Evolutionary conservation across 163 green algal genomes (phyloP).

Genomic region (Picocystis sp.): DNA sequence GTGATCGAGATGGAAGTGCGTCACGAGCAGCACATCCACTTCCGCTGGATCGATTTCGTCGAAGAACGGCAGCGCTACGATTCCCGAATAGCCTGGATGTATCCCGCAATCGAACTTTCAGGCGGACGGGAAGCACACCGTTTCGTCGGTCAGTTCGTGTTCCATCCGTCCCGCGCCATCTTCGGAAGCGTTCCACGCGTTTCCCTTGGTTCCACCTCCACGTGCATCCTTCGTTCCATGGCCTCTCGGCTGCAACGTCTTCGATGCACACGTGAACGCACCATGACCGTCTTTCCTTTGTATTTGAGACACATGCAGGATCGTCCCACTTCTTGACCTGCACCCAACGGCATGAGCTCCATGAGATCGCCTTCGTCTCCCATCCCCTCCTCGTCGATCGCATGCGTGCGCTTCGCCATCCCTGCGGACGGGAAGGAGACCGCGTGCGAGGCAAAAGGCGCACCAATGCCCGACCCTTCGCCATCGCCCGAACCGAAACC

Average conservation of each 20-base stretch:
- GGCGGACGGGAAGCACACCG: too few species aligned
- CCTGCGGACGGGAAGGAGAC: too few species aligned
- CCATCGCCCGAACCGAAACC: too few species aligned
- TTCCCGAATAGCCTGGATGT: constrained; percentile 72
- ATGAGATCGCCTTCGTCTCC: constrained; percentile 23
- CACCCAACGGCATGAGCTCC: constrained; percentile 71
- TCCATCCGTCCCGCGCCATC: too few species aligned
- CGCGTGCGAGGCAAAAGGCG: too few species aligned
- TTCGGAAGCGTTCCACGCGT: too few species aligned
- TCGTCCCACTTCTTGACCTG: constrained; percentile 81
- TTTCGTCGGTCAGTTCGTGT: too few species aligned
- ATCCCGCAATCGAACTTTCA: constrained; percentile 82
- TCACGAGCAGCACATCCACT: constrained; percentile 89
- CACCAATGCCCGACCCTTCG: too few species aligned
- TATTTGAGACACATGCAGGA: constrained; percentile 81
- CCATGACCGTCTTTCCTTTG: constrained; percentile 86
- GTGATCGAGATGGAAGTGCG: constrained; percentile 98
- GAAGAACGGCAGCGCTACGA: constrained; percentile 76
- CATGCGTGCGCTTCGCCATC: too few species aligned
- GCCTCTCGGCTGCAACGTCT: neutral
- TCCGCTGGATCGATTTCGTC: constrained; percentile 70
- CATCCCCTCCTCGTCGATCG: too few species aligned
- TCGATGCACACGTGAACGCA: constrained; percentile 16
- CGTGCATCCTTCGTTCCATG: too few species aligned
- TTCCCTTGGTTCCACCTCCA: too few species aligned